phyloP scores from a whole-genome alignment of 129 eudicot species.

The Lactuca sativa region DNA sequence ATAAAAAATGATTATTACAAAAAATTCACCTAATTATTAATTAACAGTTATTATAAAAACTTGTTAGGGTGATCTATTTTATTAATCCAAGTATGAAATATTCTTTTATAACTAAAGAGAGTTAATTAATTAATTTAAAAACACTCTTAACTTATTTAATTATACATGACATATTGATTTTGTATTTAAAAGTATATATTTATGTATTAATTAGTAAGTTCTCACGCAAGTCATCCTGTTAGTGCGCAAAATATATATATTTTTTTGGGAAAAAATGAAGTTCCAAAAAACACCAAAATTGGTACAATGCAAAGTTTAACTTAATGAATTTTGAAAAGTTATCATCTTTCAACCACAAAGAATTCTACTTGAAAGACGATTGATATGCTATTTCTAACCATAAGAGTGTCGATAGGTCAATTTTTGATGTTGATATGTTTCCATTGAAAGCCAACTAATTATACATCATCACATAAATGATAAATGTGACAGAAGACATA shows the following conservation, averaged over 20 bases:
- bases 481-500: slow-evolving; percentile 2
- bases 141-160: background rate
- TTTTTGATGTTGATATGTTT: slow-evolving; percentile 9
- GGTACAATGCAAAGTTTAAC: background rate
- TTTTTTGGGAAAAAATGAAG: background rate
- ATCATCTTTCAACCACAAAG: background rate
- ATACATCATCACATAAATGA: background rate
- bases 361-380: background rate
- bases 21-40: no score
- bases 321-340: slow-evolving; percentile 1
- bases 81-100: no score
- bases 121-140: no score
- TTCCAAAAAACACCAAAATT: background rate
- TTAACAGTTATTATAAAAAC: no score
- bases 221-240: background rate
- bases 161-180: background rate
- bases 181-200: no score
- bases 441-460: background rate
- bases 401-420: background rate
- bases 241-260: background rate
- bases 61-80: no score
- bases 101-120: no score
- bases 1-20: no score
- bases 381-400: slow-evolving; percentile 4
- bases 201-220: no score